Base-by-base conservation (phyloP, 2,329 filamentous ascomycete species). In the Exophiala viscosa region DNA sequence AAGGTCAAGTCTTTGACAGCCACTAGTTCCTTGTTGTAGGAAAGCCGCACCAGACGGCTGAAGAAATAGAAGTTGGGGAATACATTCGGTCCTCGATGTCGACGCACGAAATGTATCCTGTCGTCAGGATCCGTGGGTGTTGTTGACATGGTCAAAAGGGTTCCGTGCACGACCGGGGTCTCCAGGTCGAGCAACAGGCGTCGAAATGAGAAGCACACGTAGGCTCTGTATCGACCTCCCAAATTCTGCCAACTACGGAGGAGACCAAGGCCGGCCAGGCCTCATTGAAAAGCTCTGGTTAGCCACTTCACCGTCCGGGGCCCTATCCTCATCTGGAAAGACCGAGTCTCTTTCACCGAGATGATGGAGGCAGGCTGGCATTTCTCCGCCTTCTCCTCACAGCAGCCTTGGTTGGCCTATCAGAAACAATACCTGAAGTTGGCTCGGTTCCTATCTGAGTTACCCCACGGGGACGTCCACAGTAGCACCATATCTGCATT, bases 1-100 rank as follows among this genome's bases (percentile, higher is more conserved):
- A 58, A 58, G 31, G 62, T 65, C 14, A 65, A 35, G 48, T 67
- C 65, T 17, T 58, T 57, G 17, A 67, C 49, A 9, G 63, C 64
- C 13, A 61, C 41, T 0, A 62, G 46, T 7, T 61, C 51, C 9
- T 17, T 56, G 6, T 60, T 60, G 23, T 65, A 60, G 3, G 65
- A 59, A 44, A 59, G 65, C n/a, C 63, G 63, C 8, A 68, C 42
- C 3, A 68, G 44, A 23, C 60, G 62, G 20, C 62, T 59, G 40
- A 66, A 67, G 33, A 66, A 61, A 15, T 61, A 61, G 14, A 59
- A 51, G 52, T 65, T 65, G 1, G 66, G 66, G 11, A 68, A 55
- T 2, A 68, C 63, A 20, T 60, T 63, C 1, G 58, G 52, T 32
- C 66, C 66, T 9, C 51, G 45, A 20, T 41, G 39, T 20, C 39